Percentiles rank a stretch among this genome's conserved stretches.
These are phyloP conservation scores for Fusarium pseudocircinatum DNA, from an alignment of 2,329 filamentous ascomycete genomes.

Conservation along the genomic window DNA sequence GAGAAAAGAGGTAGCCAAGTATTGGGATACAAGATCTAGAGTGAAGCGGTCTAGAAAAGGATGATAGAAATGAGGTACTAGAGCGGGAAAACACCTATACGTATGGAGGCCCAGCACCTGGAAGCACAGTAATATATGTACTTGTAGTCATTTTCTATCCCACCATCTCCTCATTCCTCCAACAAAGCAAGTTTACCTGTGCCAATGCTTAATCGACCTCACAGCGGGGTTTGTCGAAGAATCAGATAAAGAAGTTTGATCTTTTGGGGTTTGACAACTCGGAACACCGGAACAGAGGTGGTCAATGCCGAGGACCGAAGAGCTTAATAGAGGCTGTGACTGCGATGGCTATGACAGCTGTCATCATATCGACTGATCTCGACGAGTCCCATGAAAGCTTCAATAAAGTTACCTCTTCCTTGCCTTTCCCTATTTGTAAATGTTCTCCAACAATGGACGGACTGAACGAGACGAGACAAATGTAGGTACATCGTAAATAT, in stretches of 20 bases:
- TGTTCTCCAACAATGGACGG: not conserved
- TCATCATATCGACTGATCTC: not conserved
- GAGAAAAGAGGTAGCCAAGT: not conserved
- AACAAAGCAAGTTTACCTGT: not conserved
- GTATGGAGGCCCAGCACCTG: not conserved
- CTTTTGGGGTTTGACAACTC: conserved; percentile 5
- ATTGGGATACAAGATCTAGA: not conserved
- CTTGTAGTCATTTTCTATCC: conserved; percentile 3
- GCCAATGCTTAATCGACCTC: not conserved
- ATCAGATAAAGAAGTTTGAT: conserved; percentile 27
- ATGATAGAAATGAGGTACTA: not conserved
- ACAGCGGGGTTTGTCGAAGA: conserved; percentile 13
- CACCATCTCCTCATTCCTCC: conserved; percentile 17
- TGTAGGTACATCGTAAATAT: not conserved
- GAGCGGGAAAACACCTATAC: not conserved
- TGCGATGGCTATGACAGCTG: not conserved
- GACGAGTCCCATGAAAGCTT: not conserved
- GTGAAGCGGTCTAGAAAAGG: conserved; percentile 15
- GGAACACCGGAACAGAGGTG: not conserved
- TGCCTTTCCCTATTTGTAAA: not conserved
- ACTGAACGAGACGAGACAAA: not conserved
- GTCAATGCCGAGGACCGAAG: not conserved
- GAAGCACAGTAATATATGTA: not conserved
- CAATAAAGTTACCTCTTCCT: not conserved
- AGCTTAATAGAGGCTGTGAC: not conserved